Conservation (phyloP, 345 rosid genomes). For the Ricinus communis region DNA sequence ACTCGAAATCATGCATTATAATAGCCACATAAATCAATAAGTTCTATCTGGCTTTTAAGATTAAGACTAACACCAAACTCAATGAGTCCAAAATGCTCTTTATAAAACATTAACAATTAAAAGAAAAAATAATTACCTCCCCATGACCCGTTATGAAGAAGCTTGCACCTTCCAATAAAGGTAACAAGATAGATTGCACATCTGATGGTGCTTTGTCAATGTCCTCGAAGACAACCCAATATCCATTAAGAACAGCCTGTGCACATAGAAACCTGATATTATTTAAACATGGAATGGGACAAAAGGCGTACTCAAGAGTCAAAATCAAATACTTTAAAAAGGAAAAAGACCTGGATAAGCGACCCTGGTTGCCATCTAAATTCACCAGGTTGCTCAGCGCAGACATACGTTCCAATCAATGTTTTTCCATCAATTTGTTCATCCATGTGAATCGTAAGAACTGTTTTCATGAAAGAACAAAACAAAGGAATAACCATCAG, state of each 20-base stretch:
- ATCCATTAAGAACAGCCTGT: slow-evolving; percentile 81
- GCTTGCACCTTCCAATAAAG: slow-evolving; percentile 77
- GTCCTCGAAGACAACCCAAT: slow-evolving; percentile 95
- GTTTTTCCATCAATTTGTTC: slow-evolving; percentile 98
- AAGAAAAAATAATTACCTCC: slow-evolving; percentile 50
- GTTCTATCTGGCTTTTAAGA: not conserved
- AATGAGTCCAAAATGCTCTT: not conserved
- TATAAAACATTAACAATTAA: not conserved
- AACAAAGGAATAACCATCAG: not conserved
- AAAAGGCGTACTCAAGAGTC: not conserved
- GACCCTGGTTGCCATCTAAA: slow-evolving; percentile 98
- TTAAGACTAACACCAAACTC: not conserved
- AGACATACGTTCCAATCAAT: slow-evolving; percentile 84
- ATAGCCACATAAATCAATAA: not conserved
- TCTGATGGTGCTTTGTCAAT: slow-evolving; percentile 92
- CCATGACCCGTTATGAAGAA: slow-evolving; percentile 67
- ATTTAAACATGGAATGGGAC: not conserved
- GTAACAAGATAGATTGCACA: slow-evolving; percentile 74
- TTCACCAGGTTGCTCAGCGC: slow-evolving; percentile 95
- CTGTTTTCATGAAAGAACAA: slow-evolving; percentile 34
- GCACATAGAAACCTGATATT: slow-evolving; percentile 1
- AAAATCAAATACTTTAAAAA: slow-evolving; percentile 12
- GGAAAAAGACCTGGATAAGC: slow-evolving; percentile 76
- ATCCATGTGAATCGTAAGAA: slow-evolving; percentile 85
- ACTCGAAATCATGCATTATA: not conserved